Evolutionary conservation across 164 flowering plant species (phyloP), one percentile per base, ranked within the genome.

Genomic region (Kalanchoe fedtschenkoi): DNA sequence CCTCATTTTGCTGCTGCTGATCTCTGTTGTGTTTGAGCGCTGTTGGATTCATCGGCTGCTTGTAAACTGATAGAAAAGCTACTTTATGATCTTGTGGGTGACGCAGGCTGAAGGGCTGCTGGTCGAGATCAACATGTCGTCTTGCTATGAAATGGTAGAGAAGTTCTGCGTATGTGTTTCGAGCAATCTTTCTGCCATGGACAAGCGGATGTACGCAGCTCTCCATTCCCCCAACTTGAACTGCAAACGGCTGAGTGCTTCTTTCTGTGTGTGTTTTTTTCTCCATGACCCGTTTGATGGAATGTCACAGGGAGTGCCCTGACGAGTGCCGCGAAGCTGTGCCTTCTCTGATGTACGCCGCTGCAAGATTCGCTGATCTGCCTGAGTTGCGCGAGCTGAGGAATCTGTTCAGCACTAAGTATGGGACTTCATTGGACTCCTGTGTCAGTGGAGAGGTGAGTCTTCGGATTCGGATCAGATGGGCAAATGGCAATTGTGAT

Each of bases 361-460:
- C 86, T 42, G 81, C 86, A 39, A 70, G 86, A 67, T 72, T 81
- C 44, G 66, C 86, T n/a, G 83, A 79, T 55, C 42, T 81, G 42
- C 86, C 86, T 10, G 86, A 81, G 29, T 59, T 81, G 6, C 78
- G 83, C 3, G 77, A 77, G 5, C 76, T 81, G 28, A 66, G 86
- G 62, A 46, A 54, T 24, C 14, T 71, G 4, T 79, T 81, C 29
- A 46, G 59, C 41, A 71, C 76, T 1, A 77, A 53, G 67, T 81
- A 73, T 62, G 80, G 77, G 24, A 74, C 53, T 46, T 68, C 73
- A 13, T 28, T 74, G 17, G 81, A 76, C 10, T 10, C 60, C 6
- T 77, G 51, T 37, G 51, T 66, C 1, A 81, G 68, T 64, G 59
- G 70, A 58, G 78, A 81, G 78, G 85, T 81, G 32, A 66, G 14